Evolutionary conservation across 768 basidiomycete genomes (phyloP), one percentile per base, ranked within the genome.

Genomic region (Thelephora ganbajun): DNA sequence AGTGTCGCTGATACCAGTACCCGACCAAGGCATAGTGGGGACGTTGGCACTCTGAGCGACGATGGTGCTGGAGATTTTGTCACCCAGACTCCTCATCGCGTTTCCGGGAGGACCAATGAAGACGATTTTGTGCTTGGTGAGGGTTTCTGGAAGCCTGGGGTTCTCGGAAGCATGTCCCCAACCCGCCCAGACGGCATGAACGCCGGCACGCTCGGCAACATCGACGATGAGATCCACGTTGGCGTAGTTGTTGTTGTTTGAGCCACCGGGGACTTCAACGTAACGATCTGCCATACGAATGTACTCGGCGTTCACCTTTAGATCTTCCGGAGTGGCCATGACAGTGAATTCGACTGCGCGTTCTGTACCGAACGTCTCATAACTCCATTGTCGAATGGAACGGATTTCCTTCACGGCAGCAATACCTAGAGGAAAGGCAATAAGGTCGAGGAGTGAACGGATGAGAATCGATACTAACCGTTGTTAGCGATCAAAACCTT

Each of bases 91-190:
- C 54, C 96, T 78, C 96, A 99, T 99, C 5, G 96, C 96, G 54
- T 85, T 94, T 43, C 96, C 96, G 11, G 96, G 96, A 18, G 96
- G 96, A 52, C 96, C 96, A 60, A 99, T 99, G 71, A 99, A 99
- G 50, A 99, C 86, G 61, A 99, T 93, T 67, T 91, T 94, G 69
- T 92, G 76, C 3, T 90, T 83, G 30, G 85, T 79, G 36, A 99
- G 77, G 50, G 84, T 85, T 63, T 99, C 96, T 0, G 96, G 96
- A 18, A 99, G 69, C 47, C 92, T 81, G 1, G 96, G 96, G 64
- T 99, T 99, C 65, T 99, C 96, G 2, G 96, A 98, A 22, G 96
- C 96, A 64, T 99, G 96, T 44, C 96, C 96, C 96, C 96, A 99
- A 49, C 96, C 96, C 33, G 96, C 96, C 96, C 96, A 99, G 20